phyloP scores from a whole-genome alignment of 73 alveolate species.

The Diophrys appendiculata region DNA sequence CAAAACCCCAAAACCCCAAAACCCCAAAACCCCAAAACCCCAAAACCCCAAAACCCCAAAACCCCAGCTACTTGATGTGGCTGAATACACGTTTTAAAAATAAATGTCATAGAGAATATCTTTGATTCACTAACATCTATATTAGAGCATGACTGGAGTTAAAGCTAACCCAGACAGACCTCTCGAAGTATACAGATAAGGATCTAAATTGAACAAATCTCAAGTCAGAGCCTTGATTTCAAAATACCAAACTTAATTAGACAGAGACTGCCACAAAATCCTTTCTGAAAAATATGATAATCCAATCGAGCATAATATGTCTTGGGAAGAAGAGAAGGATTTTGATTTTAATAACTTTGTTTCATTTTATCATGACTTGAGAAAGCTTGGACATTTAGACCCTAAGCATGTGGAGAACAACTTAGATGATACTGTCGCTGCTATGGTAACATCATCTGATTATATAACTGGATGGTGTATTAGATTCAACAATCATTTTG shows the following conservation, averaged over 20 bases:
- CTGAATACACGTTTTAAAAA: too few relatives aligned
- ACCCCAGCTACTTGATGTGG: too few relatives aligned
- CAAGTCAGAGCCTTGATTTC: background rate
- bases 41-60: too few relatives aligned
- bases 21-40: too few relatives aligned
- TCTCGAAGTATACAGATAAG: background rate
- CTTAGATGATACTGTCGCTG: background rate
- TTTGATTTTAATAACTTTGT: background rate
- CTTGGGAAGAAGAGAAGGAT: background rate
- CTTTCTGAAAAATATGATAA: background rate
- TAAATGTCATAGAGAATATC: too few relatives aligned
- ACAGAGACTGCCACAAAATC: background rate
- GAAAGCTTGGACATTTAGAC: conserved; percentile 8
- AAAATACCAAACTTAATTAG: background rate
- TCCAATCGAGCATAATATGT: background rate
- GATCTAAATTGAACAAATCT: background rate
- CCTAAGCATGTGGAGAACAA: conserved; percentile 10
- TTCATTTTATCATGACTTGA: conserved; percentile 6
- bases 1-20: too few relatives aligned
- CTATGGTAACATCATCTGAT: background rate
- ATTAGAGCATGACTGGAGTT: conserved; percentile 39
- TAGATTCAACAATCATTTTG: conserved; percentile 32
- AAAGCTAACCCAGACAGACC: background rate
- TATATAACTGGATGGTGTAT: background rate
- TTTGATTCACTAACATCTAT: conserved; percentile 62